Base-by-base conservation (phyloP, 106 monocot genomes). In the Narthecium ossifragum region DNA sequence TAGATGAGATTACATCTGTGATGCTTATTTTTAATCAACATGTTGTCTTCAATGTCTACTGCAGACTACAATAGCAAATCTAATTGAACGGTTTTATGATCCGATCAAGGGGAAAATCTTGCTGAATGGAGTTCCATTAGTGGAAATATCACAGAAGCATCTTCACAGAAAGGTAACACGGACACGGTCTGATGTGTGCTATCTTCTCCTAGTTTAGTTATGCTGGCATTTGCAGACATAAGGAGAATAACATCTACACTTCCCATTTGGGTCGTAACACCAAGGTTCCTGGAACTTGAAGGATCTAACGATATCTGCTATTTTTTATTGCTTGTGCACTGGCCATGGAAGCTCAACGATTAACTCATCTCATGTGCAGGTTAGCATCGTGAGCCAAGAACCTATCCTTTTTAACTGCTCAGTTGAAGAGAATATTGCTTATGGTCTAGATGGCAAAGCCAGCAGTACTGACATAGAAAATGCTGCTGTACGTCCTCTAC, bases 301-400 rank as follows among this genome's bases (percentile, higher is more conserved):
- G n/a, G n/a, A n/a, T n/a, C n/a, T n/a, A n/a, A n/a, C n/a, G n/a
- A n/a, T n/a, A n/a, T n/a, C n/a, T n/a, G n/a, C n/a, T n/a, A n/a
- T n/a, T n/a, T n/a, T n/a, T n/a, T n/a, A n/a, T n/a, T n/a, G n/a
- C n/a, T n/a, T n/a, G n/a, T n/a, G n/a, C n/a, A n/a, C n/a, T n/a
- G n/a, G n/a, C n/a, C n/a, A n/a, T n/a, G n/a, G n/a, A n/a, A n/a
- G n/a, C n/a, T n/a, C n/a, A n/a, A n/a, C n/a, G n/a, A n/a, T n/a
- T n/a, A n/a, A n/a, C n/a, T n/a, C n/a, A n/a, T n/a, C n/a, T n/a
- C n/a, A n/a, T 22, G 58, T 71, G 51, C 73, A 99, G 98, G 84
- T 99, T 5, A 99, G 98, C 91, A 99, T 99, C n/a, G 96, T 96
- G 26, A 96, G 90, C 14, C 96, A 96, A 38, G 96, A 87, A 41